Evolutionary conservation across 83 land plant species (phyloP), one percentile per base, ranked within the genome.

Genomic region (Thuja plicata): DNA sequence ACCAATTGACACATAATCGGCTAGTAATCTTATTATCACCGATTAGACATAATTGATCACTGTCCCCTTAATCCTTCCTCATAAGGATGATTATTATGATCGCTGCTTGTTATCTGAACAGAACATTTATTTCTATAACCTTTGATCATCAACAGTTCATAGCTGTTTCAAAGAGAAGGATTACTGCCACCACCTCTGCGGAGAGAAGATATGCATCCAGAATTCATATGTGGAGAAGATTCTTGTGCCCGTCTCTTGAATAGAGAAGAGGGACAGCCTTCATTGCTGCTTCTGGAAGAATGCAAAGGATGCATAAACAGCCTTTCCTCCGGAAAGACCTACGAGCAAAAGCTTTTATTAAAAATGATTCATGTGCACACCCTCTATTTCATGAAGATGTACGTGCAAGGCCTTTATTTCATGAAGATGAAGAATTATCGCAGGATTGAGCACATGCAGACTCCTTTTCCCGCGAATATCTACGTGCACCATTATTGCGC

Each of bases 261-360:
- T 21, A 80, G 48, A 41, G 84, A 80, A 80, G 46, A 40, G 84
- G 84, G 43, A 41, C 48, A n/a, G 5, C 84, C 84, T 80, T 80
- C 46, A 80, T 80, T 43, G 43, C 46, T 80, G 84, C 12, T 16
- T 80, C 84, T 8, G 10, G 84, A 80, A 80, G 84, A 80, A 80
- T 80, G 84, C 84, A 41, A 80, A 80, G 84, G 46, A 1, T 80
- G 84, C 84, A 43, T 80, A 40, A 19, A 80, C 84, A 41, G 10
- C 84, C 84, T 41, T 80, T 40, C 43, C 84, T 40, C n/a, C 84
- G 2, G 9, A 50, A 80, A 5, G 84, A 19, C 24, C 24, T 41
- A 19, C 48, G 84, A 24, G 10, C 50, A 80, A 40, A 80, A 15
- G 46, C 84, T 41, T 80, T 80, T 41, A 40, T 80, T 43, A 48